phyloP scores from a whole-genome alignment of 2,329 filamentous ascomycete genomes.

The Cladophialophora exuberans region DNA sequence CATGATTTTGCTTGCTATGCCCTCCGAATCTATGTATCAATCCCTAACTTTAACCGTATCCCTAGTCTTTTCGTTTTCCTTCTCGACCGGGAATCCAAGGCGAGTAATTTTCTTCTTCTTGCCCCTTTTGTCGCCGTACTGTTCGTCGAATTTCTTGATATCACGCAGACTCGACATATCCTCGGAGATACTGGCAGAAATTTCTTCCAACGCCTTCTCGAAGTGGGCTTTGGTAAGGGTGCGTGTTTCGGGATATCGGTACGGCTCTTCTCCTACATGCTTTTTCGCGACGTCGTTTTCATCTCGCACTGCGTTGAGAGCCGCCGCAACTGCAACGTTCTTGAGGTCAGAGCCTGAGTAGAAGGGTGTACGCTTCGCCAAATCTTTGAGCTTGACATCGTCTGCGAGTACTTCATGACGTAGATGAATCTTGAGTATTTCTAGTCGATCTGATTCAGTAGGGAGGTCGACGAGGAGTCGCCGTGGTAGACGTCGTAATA shows the following conservation, averaged over 20 bases:
- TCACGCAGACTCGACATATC: conserved; percentile 86
- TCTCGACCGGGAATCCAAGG: conserved; percentile 54
- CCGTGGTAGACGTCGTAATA: conserved; percentile 54
- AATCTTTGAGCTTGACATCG: conserved; percentile 45
- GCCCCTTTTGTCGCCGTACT: conserved; percentile 80
- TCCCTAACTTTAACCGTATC: conserved; percentile 48
- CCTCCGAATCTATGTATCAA: conserved; percentile 26
- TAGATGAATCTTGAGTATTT: conserved; percentile 55
- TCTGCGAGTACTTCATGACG: conserved; percentile 50
- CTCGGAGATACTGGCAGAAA: conserved; percentile 88
- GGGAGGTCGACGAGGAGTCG: conserved; percentile 56
- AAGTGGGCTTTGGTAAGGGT: conserved; percentile 73
- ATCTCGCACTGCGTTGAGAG: conserved; percentile 52
- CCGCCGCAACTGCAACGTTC: conserved; percentile 55
- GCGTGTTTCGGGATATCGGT: conserved; percentile 70
- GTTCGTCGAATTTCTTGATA: conserved; percentile 93
- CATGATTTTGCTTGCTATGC: background rate
- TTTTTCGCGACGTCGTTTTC: conserved; percentile 43
- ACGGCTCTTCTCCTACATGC: conserved; percentile 38
- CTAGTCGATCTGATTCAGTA: conserved; percentile 46
- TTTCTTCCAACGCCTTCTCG: conserved; percentile 81
- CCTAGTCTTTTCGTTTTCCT: conserved; percentile 36
- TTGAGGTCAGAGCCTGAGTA: conserved; percentile 59
- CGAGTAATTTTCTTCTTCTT: conserved; percentile 62
- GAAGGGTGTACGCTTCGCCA: conserved; percentile 50